These are phyloP conservation scores for Ophiostoma sp. DNA, from an alignment of 2,329 filamentous ascomycete genomes.

Conservation along the genomic window DNA sequence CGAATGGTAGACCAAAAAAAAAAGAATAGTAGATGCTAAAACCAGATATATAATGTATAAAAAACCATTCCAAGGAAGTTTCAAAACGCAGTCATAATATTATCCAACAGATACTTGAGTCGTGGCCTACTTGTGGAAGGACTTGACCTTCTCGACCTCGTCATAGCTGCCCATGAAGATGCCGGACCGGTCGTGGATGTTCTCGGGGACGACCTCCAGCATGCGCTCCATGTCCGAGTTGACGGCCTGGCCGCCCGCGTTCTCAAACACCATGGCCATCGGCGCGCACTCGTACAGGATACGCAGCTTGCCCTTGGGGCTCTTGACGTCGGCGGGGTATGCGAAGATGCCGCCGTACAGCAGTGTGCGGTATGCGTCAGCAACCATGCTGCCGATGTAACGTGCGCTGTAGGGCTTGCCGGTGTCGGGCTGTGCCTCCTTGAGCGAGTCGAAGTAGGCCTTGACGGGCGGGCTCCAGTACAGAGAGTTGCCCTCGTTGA, in stretches of 20 bases:
- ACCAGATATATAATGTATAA: background rate
- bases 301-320: slow-evolving; percentile 92
- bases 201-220: slow-evolving; percentile 79
- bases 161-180: slow-evolving; percentile 95
- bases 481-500: slow-evolving; percentile 96
- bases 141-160: slow-evolving; percentile 93
- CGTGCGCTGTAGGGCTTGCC: slow-evolving; percentile 90
- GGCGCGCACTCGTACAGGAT: slow-evolving; percentile 98
- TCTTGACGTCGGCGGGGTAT: slow-evolving; percentile 97
- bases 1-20: no score
- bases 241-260: slow-evolving; percentile 88
- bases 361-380: slow-evolving; percentile 92
- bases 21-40: background rate
- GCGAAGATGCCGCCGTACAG: slow-evolving; percentile 96
- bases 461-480: slow-evolving; percentile 92
- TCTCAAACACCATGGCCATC: slow-evolving; percentile 98
- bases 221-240: slow-evolving; percentile 88
- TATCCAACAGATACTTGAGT: background rate
- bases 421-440: slow-evolving; percentile 60
- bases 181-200: slow-evolving; percentile 91
- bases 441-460: slow-evolving; percentile 83
- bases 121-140: slow-evolving; percentile 56
- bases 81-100: slow-evolving; percentile 5
- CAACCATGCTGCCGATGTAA: slow-evolving; percentile 98
- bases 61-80: slow-evolving; percentile 6